phyloP scores from a whole-genome alignment of 2,329 filamentous ascomycete genomes.

The Escovopsis sp. region DNA sequence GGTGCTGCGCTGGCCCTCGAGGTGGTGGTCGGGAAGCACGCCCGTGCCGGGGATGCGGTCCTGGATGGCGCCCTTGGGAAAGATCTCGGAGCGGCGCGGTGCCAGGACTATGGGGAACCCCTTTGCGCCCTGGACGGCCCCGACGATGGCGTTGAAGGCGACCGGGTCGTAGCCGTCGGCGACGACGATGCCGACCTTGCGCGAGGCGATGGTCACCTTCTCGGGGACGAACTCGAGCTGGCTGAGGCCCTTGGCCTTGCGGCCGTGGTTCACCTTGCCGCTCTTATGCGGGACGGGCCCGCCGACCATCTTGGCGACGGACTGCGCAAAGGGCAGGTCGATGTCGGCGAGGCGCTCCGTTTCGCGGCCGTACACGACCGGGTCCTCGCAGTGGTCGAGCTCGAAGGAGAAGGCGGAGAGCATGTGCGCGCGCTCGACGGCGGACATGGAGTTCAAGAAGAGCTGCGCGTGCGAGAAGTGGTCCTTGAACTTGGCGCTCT shows the following conservation, averaged over 20 bases:
- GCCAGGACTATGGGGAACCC: conserved; percentile 63
- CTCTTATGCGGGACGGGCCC: conserved; percentile 41
- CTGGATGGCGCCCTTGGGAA: conserved; percentile 32
- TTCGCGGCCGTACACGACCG: conserved; percentile 58
- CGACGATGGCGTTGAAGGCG: conserved; percentile 51
- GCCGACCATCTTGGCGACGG: conserved; percentile 56
- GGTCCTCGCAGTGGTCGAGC: conserved; percentile 70
- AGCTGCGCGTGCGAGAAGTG: conserved; percentile 67
- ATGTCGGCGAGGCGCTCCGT: conserved; percentile 56
- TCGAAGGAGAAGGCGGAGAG: conserved; percentile 62
- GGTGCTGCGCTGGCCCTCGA: conserved; percentile 65
- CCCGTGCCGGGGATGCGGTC: neutral
- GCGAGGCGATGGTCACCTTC: conserved; percentile 52
- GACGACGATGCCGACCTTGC: conserved; percentile 61
- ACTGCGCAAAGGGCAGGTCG: conserved; percentile 52
- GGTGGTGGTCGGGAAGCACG: conserved; percentile 57
- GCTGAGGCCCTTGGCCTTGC: conserved; percentile 51
- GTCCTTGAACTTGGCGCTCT: conserved; percentile 62
- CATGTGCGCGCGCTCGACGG: conserved; percentile 55
- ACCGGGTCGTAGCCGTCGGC: conserved; percentile 61
- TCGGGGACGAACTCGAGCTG: conserved; percentile 52
- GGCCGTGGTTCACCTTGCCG: conserved; percentile 46
- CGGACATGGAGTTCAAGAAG: conserved; percentile 65
- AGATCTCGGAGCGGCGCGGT: conserved; percentile 46
- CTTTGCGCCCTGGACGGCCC: conserved; percentile 43